phyloP scores from a whole-genome alignment of 2,329 filamentous ascomycete species.

The Chaetomiaceae sp. region DNA sequence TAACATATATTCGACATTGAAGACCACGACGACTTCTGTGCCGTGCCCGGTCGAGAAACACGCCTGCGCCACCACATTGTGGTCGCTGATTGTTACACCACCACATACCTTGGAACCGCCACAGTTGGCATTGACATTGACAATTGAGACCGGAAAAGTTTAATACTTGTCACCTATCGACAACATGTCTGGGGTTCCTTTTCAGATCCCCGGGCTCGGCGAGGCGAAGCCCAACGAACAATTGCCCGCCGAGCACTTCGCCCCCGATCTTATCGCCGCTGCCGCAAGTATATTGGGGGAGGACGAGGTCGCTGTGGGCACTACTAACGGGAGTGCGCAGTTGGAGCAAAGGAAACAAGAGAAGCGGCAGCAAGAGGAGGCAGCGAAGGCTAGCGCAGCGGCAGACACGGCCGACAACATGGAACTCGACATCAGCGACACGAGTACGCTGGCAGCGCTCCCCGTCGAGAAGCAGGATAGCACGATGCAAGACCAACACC shows the following conservation, averaged over 20 bases:
- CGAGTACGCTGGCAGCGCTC: not conserved
- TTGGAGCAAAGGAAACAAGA: constrained; percentile 3
- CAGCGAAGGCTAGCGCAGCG: not conserved
- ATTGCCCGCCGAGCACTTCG: constrained; percentile 21
- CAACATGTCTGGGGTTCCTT: constrained; percentile 21
- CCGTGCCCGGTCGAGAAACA: too few relatives aligned
- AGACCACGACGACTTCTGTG: too few relatives aligned
- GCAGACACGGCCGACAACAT: constrained; percentile 2
- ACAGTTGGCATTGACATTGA: too few relatives aligned
- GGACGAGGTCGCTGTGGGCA: constrained; percentile 1
- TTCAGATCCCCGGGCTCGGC: constrained; percentile 31
- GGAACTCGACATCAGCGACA: constrained; percentile 12
- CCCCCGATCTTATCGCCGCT: constrained; percentile 22
- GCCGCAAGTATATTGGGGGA: constrained; percentile 19
- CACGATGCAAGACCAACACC: not conserved
- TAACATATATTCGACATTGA: too few relatives aligned
- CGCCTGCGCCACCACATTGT: not conserved
- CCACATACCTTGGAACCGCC: not conserved
- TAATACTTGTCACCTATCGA: not conserved
- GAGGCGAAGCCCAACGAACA: constrained; percentile 25
- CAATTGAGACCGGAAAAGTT: not conserved
- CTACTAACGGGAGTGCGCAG: constrained; percentile 12
- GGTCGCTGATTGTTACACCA: not conserved
- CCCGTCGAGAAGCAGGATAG: not conserved
- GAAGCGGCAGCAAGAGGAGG: constrained; percentile 4